A percentile compares a stretch with the other conserved stretches of the same genome.
Conservation (phyloP, 177 flowering plant genomes). For the Tripterygium wilfordii region DNA sequence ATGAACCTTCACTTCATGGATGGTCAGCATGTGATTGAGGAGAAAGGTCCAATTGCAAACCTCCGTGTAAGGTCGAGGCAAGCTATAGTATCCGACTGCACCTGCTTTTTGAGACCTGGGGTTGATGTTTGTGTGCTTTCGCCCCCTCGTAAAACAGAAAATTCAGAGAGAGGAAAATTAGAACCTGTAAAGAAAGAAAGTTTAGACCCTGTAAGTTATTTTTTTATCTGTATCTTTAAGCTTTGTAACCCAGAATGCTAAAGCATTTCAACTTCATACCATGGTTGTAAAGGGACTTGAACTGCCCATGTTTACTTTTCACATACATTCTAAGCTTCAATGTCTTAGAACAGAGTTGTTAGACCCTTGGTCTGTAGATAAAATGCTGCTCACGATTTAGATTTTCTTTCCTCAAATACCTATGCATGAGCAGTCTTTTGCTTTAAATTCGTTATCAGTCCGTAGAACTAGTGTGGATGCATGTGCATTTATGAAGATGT, state of each 20-base stretch:
- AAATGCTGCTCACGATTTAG: no score
- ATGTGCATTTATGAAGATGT: no score
- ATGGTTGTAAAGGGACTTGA: neutral
- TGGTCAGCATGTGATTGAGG: conserved; percentile 22
- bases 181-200: conserved; percentile 26
- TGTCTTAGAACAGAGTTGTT: no score
- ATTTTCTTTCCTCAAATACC: no score
- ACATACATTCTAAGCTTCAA: no score
- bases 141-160: conserved; percentile 11
- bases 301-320: no score
- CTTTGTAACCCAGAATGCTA: neutral
- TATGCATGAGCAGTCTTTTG: no score
- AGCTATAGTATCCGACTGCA: conserved; percentile 67
- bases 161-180: conserved; percentile 22
- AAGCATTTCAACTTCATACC: neutral
- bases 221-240: neutral
- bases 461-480: no score
- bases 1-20: conserved; percentile 32
- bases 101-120: conserved; percentile 65
- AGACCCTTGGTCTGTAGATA: no score
- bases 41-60: conserved; percentile 29
- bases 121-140: conserved; percentile 62
- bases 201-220: conserved; percentile 32
- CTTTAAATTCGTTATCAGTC: no score
- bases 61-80: conserved; percentile 63